Evolutionary conservation across 2,329 filamentous ascomycete species (phyloP), one percentile per base, ranked within the genome.

Genomic region (Hortaea sp.): DNA sequence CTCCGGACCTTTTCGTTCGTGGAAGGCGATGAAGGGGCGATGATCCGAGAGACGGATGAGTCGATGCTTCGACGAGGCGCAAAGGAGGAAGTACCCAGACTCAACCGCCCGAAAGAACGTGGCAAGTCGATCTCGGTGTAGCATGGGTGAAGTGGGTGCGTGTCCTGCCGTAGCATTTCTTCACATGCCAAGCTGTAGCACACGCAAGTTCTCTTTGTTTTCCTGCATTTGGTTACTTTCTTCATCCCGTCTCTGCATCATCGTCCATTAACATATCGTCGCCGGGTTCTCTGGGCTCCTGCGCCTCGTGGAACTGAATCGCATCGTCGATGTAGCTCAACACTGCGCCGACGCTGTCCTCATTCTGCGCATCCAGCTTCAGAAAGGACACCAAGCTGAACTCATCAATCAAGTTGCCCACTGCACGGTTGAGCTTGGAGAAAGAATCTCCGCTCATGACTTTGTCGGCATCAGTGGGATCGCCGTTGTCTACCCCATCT

Each of bases 371-470:
- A 61, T 97, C 86, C 39, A 97, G 73, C 69, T 89, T 87, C 47
- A 95, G 73, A 63, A 95, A 98, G 41, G 86, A 94, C 9, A 98
- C 87, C 87, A 98, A 94, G 69, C 88, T 94, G 69, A 95, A 98
- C 66, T 88, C 92, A 65, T 97, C 92, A 54, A 98, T 95, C 53
- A 98, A 71, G 44, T 85, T 80, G 1, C 86, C 92, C 5, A 98
- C 90, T 0, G 90, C 90, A 50, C 80, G 78, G 63, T 95, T 95
- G 54, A 97, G 70, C 57, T 80, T 77, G 50, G 85, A 78, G 66
- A 95, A 97, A 12, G 85, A 85, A 1, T 79, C 75, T 3, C 90
- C 89, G 43, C 77, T 82, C 84, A 95, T 85, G 49, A 94, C 64
- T 43, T 81, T 79, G 50, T 80, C 76, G 58, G 77, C 77, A 50